Base-by-base conservation (phyloP, 1,284 basidiomycete genomes). In the Pseudozyma tsukubaensis region DNA sequence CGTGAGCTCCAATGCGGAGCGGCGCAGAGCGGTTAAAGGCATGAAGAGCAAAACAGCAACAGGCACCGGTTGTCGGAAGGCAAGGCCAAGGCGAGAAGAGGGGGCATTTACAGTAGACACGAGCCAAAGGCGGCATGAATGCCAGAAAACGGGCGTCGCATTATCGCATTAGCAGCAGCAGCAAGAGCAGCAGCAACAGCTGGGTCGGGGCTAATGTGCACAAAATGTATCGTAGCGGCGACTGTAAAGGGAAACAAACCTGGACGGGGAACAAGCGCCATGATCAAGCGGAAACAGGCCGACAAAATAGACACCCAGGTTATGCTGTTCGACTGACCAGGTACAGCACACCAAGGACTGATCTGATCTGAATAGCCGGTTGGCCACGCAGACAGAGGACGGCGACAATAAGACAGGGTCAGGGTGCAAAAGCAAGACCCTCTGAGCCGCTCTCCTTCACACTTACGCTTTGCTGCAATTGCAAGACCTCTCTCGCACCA, bases 11-110 rank as follows among this genome's bases (percentile, higher is more conserved):
- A 19, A 45, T 45, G 44, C 44, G 24, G 14, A 45, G 44, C 44
- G 44, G 44, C 19, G 18, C 44, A 45, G 44, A 45, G 44, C 44
- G 44, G 44, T 45, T 24, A 45, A 21, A 24, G 19, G 19, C 44
- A 11, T 45, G 19, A 18, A 43, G 10, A 43, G 4, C 42, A 45
- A 29, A 29, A 24, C 44, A 18, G 21, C 19, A 18, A 45, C 18
- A 21, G 19, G 44, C 19, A 5, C 18, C 44, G 21, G 19, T 45
- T 12, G 44, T 45, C 44, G 44, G 44, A 21, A 45, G 44, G 19
- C 9, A 45, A 10, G 18, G 42, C 16, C 18, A 43, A 19, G 42
- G 16, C 16, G 18, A 10, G 18, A 8, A 18, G 16, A 18, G 19
- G 3, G 9, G 42, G 42, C 14, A 43, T 18, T n/a, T 16, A n/a